phyloP scores from a whole-genome alignment of 2,329 filamentous ascomycete species.

The Fusarium coicis region DNA sequence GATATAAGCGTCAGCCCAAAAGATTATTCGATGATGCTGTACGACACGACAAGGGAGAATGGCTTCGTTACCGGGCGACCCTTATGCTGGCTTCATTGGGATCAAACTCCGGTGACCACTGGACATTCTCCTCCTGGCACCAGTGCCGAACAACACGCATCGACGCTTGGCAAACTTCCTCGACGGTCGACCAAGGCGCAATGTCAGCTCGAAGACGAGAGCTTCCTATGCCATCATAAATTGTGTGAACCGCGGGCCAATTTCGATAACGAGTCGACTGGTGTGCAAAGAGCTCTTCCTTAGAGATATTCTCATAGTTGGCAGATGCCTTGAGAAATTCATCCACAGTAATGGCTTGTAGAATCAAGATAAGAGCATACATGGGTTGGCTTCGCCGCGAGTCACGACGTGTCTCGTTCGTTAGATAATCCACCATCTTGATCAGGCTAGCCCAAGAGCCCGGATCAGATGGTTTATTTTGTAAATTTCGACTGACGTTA shows the following conservation, averaged over 20 bases:
- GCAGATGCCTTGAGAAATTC: conserved; percentile 55
- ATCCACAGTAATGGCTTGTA: conserved; percentile 58
- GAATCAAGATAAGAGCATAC: conserved; percentile 55
- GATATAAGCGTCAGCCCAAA: background rate
- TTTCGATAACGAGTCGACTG: conserved; percentile 44
- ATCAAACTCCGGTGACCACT: conserved; percentile 56
- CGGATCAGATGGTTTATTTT: conserved; percentile 56
- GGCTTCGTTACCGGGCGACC: conserved; percentile 17
- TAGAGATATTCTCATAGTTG: conserved; percentile 37
- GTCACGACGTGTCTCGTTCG: conserved; percentile 53
- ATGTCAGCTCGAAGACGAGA: conserved; percentile 47
- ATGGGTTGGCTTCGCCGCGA: conserved; percentile 52
- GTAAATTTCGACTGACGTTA: conserved; percentile 57
- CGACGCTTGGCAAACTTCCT: conserved; percentile 55
- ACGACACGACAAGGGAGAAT: background rate
- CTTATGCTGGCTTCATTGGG: conserved; percentile 39
- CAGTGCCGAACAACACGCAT: conserved; percentile 56
- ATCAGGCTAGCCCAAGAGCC: conserved; percentile 57
- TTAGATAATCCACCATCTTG: conserved; percentile 55
- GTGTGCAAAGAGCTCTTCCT: conserved; percentile 39
- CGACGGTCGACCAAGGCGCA: conserved; percentile 56
- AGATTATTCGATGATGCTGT: background rate
- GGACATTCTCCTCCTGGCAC: conserved; percentile 57
- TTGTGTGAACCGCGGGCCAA: conserved; percentile 48
- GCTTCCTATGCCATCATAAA: conserved; percentile 45